Evolutionary conservation across 495 filamentous ascomycete species (phyloP).

Genomic region (Tuber microsphaerosporum): DNA sequence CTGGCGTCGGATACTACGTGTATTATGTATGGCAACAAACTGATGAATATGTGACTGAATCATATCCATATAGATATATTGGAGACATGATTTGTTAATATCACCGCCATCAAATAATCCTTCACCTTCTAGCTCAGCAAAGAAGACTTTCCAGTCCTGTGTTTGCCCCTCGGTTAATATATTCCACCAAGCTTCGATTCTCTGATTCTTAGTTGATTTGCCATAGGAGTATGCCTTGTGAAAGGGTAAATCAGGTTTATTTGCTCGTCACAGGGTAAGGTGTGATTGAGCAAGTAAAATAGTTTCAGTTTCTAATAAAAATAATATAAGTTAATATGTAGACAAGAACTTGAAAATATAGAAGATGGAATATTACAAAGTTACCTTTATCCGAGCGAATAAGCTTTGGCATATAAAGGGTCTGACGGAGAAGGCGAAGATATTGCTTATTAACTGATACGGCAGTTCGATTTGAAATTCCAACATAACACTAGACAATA

Average conservation of each 20-base stretch:
- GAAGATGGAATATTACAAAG: no score
- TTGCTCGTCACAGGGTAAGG: background rate
- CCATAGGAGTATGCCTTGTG: constrained; percentile 3
- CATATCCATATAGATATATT: constrained; percentile 16
- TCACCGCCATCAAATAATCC: background rate
- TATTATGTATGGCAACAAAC: constrained; percentile 5
- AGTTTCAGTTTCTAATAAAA: no score
- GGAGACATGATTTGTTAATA: constrained; percentile 3
- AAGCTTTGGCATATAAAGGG: no score
- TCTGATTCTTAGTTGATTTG: constrained; percentile 3
- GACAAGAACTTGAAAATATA: no score
- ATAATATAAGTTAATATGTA: no score
- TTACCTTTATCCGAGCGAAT: no score
- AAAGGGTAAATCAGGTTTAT: background rate
- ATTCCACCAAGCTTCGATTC: constrained; percentile 9
- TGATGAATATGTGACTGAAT: constrained; percentile 2
- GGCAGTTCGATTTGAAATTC: no score
- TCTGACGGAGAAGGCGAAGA: no score
- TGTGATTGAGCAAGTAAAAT: background rate
- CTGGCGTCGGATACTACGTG: background rate
- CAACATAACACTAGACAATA: constrained; percentile 10
- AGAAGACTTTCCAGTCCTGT: constrained; percentile 6
- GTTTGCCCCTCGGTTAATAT: constrained; percentile 5
- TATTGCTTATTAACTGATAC: no score
- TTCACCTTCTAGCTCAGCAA: background rate